These are phyloP conservation scores for Tuber microsphaerosporum DNA, from an alignment of 495 filamentous ascomycete genomes.

Conservation along the genomic window DNA sequence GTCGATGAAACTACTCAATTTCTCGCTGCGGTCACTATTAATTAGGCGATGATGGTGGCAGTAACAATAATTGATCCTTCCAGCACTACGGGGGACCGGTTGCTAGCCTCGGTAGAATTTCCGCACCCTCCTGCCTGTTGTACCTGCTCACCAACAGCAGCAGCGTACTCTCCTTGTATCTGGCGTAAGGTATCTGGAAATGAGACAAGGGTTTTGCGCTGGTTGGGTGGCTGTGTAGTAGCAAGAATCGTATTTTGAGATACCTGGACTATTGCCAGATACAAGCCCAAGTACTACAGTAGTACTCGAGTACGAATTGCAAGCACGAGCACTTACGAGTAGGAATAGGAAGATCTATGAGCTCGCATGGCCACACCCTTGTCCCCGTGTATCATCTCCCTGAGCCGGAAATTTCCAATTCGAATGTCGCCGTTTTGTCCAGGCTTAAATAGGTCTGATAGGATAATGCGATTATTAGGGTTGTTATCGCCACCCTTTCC, in stretches of 20 bases:
- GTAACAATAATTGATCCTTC: background rate
- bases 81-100: background rate
- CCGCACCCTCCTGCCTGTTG: background rate
- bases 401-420: background rate
- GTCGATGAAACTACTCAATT: no score
- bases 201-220: no score
- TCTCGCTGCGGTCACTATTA: no score
- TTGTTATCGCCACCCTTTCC: background rate
- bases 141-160: background rate
- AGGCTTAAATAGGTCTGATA: background rate
- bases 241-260: no score
- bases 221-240: no score
- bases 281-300: no score
- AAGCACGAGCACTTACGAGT: background rate
- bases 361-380: background rate
- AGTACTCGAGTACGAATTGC: no score
- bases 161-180: no score
- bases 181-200: no score
- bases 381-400: background rate
- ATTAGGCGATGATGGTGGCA: no score
- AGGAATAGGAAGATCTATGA: background rate
- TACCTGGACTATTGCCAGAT: no score
- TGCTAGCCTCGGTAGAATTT: background rate
- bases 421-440: background rate
- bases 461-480: background rate